Conservation (phyloP, 169 alveolate genomes). For the Babesia gibsoni region DNA sequence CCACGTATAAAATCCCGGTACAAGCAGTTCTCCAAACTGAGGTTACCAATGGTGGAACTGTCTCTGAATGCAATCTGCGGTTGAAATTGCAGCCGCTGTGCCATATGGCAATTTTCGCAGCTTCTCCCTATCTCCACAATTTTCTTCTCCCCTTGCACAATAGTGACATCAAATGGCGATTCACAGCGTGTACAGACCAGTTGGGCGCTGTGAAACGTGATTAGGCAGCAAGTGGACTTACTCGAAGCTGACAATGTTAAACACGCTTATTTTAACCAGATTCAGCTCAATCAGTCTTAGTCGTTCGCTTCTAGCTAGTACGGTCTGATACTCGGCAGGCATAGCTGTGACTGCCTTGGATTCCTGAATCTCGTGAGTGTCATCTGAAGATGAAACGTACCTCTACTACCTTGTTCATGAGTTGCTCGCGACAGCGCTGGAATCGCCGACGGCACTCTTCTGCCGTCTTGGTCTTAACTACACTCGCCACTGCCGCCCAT, state of each 20-base stretch:
- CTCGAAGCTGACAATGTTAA: slow-evolving; percentile 31
- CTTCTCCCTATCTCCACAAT: not conserved
- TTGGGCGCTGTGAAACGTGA: slow-evolving; percentile 2
- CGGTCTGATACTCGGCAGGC: slow-evolving; percentile 22
- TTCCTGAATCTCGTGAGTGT: not conserved
- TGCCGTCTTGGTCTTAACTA: slow-evolving; percentile 63
- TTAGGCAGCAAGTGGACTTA: not conserved
- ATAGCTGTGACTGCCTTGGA: not conserved
- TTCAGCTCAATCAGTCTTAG: slow-evolving; percentile 31
- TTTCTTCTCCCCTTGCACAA: slow-evolving; percentile 32
- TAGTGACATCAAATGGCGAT: slow-evolving; percentile 19
- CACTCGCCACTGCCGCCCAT: slow-evolving; percentile 44
- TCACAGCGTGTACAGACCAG: slow-evolving; percentile 40
- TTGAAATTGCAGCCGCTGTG: slow-evolving; percentile 40
- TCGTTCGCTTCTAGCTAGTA: slow-evolving; percentile 32
- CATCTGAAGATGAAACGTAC: not conserved
- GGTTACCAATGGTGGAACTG: slow-evolving; percentile 27
- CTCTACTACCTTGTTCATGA: slow-evolving; percentile 29
- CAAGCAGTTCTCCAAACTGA: slow-evolving; percentile 29
- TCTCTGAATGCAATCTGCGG: slow-evolving; percentile 36
- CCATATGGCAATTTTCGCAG: slow-evolving; percentile 41
- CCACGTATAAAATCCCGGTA: slow-evolving; percentile 30
- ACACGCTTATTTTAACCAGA: slow-evolving; percentile 35
- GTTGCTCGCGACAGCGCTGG: slow-evolving; percentile 48
- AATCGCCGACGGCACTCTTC: slow-evolving; percentile 63